phyloP scores from a whole-genome alignment of 148 eudicot genomes.

The Mesembryanthemum crystallinum region DNA sequence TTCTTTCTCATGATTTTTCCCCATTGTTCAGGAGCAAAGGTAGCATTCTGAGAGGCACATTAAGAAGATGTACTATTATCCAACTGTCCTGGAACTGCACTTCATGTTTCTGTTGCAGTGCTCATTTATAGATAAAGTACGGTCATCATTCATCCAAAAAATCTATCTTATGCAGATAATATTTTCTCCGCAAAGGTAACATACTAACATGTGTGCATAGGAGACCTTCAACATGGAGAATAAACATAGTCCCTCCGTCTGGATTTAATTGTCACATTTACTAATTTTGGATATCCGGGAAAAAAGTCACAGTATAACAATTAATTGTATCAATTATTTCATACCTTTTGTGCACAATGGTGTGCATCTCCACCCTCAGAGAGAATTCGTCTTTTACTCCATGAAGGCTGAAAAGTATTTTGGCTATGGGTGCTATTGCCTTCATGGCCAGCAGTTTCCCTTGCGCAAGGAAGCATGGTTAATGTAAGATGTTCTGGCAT shows the following conservation, averaged over 20 bases:
- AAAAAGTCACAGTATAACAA: too few relatives aligned
- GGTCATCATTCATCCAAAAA: neutral
- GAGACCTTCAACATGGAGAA: neutral
- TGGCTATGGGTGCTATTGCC: conserved; percentile 3
- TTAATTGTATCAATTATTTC: neutral
- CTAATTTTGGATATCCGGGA: too few relatives aligned
- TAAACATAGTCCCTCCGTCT: neutral
- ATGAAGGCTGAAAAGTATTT: conserved; percentile 17
- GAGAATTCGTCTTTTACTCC: conserved; percentile 53
- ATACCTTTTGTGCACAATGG: conserved; percentile 42
- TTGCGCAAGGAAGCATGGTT: conserved; percentile 77
- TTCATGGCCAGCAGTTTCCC: conserved; percentile 22
- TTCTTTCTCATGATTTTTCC: neutral
- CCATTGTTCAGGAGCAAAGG: neutral
- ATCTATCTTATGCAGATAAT: neutral
- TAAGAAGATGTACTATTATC: neutral
- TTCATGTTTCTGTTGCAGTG: neutral
- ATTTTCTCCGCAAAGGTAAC: neutral
- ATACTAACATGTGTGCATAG: neutral
- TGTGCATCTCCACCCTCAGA: conserved; percentile 31
- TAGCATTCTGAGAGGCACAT: neutral
- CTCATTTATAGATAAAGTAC: too few relatives aligned
- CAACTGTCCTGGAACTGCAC: neutral
- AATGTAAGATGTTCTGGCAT: conserved; percentile 54
- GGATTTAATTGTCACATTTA: too few relatives aligned